Percentiles rank a stretch among this genome's conserved stretches.
Conservation (phyloP, 2,329 filamentous ascomycete species). For the Geosmithia flava region DNA sequence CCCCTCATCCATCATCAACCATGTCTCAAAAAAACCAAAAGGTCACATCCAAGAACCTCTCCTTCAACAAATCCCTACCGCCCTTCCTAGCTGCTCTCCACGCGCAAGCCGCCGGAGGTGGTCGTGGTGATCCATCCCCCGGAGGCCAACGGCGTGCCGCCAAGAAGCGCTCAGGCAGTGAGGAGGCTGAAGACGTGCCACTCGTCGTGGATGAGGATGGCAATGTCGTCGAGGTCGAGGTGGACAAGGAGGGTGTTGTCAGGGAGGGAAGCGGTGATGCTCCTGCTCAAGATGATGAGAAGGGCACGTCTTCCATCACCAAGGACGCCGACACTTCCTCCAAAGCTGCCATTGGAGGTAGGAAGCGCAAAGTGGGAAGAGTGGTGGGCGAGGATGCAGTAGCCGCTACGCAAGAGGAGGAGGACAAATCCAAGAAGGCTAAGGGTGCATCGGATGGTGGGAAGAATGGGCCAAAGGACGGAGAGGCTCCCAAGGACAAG, state of each 20-base stretch:
- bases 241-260: constrained; percentile 29
- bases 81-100: constrained; percentile 48
- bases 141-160: constrained; percentile 29
- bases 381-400: constrained; percentile 24
- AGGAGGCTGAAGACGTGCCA: constrained; percentile 66
- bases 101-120: constrained; percentile 34
- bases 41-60: constrained; percentile 59
- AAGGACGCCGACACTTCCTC: constrained; percentile 13
- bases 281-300: constrained; percentile 8
- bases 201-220: constrained; percentile 63
- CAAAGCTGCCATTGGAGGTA: constrained; percentile 20
- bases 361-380: constrained; percentile 44
- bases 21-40: constrained; percentile 46
- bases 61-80: constrained; percentile 47
- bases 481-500: constrained; percentile 13
- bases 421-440: constrained; percentile 5
- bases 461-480: constrained; percentile 11
- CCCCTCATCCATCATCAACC: neutral
- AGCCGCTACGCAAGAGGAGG: constrained; percentile 4
- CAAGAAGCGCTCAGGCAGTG: constrained; percentile 46
- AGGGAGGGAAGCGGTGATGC: constrained; percentile 6
- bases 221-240: constrained; percentile 43
- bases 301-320: constrained; percentile 8
- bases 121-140: constrained; percentile 28
- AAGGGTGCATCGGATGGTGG: constrained; percentile 4